Base-by-base conservation (phyloP, 805 yeast species). In the Kluyveromyces siamensis region DNA sequence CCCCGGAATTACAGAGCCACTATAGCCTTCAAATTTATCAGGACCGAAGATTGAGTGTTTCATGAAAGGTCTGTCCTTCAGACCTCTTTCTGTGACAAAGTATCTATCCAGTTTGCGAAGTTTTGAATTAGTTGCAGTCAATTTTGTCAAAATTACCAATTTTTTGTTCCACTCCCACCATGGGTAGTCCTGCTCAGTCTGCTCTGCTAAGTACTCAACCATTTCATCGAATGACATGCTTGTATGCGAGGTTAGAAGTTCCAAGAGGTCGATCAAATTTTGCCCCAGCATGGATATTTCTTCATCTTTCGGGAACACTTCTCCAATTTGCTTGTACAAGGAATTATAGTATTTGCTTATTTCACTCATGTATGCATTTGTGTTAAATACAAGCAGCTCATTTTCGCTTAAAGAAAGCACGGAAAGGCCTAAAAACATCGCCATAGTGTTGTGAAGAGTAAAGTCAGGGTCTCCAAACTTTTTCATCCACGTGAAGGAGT, bases 121-220 rank as follows among this genome's bases (percentile, higher is more conserved):
- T 55, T 76, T 78, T 47, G 70, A 67, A 54, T 83, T 82, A 6
- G 77, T 66, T 27, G 76, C 61, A 49, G 82, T 76, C 49, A 83
- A 70, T 48, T 75, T 74, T 14, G 83, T 74, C 45, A 80, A 82
- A 5, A 81, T 70, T 45, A 69, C 73, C 37, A 86, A 59, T 63
- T 87, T 87, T 53, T 72, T 75, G 54, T 72, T 74, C 46, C 75
- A 67, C 52, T 75, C 71, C 69, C 83, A 87, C 89, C 96, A 84
- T 1, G 96, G 89, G 56, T 77, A 84, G 56, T 87, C 97, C 40
- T 73, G 68, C 1, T 72, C 65, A 48, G 81, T 76, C 35, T 75
- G 72, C 1, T 67, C 65, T 52, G 79, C 80, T 27, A 87, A 69
- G 1, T 70, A 61, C 3, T 58, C 57, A 17, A 75, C 72, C 51